Conservation (phyloP, 139 green algal species). For the Picochlorum sp. region DNA sequence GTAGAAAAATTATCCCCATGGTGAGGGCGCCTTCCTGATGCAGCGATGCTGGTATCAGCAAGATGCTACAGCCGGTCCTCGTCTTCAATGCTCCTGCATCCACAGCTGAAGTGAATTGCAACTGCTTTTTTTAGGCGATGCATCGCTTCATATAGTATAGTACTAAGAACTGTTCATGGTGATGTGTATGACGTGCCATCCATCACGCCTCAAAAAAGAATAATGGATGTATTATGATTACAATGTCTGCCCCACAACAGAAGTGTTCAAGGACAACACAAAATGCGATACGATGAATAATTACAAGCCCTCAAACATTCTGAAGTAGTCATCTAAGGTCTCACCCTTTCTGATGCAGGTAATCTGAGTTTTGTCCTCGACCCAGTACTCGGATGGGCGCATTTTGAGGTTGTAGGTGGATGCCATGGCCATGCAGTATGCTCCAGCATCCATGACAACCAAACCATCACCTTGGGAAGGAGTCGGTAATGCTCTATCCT, state of each 20-base stretch:
- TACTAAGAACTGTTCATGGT: no score
- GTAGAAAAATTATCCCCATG: not conserved
- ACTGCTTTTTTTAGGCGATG: no score
- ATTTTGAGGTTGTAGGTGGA: conserved; percentile 98
- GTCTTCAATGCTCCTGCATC: no score
- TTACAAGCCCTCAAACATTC: conserved; percentile 61
- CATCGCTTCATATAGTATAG: no score
- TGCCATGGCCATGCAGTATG: conserved; percentile 97
- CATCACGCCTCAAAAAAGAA: no score
- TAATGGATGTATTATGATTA: not conserved
- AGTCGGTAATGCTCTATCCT: conserved; percentile 53
- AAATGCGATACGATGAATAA: not conserved
- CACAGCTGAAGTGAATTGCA: no score
- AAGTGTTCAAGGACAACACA: not conserved
- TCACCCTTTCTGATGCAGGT: conserved; percentile 72
- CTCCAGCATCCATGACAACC: conserved; percentile 89
- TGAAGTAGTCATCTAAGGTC: conserved; percentile 81
- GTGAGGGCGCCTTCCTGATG: not conserved
- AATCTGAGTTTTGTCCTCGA: conserved; percentile 54
- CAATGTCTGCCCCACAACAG: no score
- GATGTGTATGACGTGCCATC: no score
- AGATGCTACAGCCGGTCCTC: no score
- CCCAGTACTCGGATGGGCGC: conserved; percentile 87
- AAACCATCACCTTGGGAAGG: conserved; percentile 57
- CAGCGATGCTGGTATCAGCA: no score